A percentile compares a stretch with the other conserved stretches of the same genome.
Evolutionary conservation across 2,329 filamentous ascomycete species (phyloP).

Genomic region (Ilyonectria robusta): DNA sequence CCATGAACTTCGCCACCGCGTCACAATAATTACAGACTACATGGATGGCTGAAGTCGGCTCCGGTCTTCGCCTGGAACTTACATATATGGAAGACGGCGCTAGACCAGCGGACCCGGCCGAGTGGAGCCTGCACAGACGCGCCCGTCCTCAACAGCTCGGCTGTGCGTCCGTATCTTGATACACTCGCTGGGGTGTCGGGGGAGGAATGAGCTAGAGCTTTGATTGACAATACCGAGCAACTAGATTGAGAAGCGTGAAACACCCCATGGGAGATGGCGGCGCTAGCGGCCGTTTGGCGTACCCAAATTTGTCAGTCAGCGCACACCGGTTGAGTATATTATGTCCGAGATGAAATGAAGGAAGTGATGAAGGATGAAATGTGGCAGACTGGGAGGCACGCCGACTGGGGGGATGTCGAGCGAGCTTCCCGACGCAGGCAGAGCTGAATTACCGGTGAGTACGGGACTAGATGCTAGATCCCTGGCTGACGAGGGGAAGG

Average conservation of each 20-base stretch:
- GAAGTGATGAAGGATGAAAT: conserved; percentile 17
- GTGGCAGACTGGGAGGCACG: conserved; percentile 14
- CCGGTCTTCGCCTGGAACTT: conserved; percentile 10
- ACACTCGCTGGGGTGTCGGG: conserved; percentile 23
- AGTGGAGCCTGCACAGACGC: conserved; percentile 11
- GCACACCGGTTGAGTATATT: conserved; percentile 14
- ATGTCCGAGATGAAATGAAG: conserved; percentile 11
- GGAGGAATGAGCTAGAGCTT: conserved; percentile 27
- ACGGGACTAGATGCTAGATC: conserved; percentile 24
- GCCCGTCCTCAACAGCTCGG: conserved; percentile 22
- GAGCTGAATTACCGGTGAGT: conserved; percentile 19
- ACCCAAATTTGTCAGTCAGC: conserved; percentile 21
- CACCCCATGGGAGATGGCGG: conserved; percentile 41
- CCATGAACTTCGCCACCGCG: neutral
- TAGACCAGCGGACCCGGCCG: conserved; percentile 20
- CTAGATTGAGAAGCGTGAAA: conserved; percentile 34
- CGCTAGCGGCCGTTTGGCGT: conserved; percentile 47
- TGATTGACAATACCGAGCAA: conserved; percentile 33
- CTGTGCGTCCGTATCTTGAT: conserved; percentile 26
- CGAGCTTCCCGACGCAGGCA: neutral
- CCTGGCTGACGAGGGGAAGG: conserved; percentile 19
- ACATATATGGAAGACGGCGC: conserved; percentile 12
- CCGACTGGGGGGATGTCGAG: conserved; percentile 10
- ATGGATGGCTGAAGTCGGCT: conserved; percentile 1
- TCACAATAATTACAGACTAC: neutral